Percentiles rank a stretch among this genome's conserved stretches.
These are phyloP conservation scores for Heliocybe sulcata DNA, from an alignment of 1,284 basidiomycete genomes.

Conservation along the genomic window DNA sequence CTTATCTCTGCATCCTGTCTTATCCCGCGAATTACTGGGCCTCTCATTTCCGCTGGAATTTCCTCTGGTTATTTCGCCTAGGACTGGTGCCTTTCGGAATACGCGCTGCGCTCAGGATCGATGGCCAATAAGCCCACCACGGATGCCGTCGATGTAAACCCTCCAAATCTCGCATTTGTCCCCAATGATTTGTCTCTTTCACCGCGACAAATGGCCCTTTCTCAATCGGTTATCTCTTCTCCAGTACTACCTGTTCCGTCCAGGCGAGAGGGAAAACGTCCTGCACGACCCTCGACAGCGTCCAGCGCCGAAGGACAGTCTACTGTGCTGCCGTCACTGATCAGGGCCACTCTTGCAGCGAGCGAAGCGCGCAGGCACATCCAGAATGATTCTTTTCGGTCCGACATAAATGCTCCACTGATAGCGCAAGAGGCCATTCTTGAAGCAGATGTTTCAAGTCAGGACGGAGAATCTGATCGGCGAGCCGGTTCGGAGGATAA, in stretches of 20 bases:
- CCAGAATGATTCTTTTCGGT: not conserved
- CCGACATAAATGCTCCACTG: not conserved
- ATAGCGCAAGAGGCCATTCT: not conserved
- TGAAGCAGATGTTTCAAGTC: not conserved
- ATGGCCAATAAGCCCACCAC: not conserved
- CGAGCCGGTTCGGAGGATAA: not conserved
- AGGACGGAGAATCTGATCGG: not conserved
- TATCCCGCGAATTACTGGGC: not conserved
- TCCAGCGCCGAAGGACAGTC: not conserved
- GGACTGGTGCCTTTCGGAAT: not conserved
- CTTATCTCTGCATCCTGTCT: not conserved
- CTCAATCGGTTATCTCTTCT: not conserved
- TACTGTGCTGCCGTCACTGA: not conserved
- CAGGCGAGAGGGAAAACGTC: not conserved
- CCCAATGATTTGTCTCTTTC: not conserved
- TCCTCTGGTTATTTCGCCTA: not conserved
- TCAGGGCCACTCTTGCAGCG: not conserved
- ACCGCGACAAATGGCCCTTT: not conserved
- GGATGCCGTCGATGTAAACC: not conserved
- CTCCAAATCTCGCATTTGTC: not conserved
- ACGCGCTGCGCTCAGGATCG: not conserved
- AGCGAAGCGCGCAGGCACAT: not conserved
- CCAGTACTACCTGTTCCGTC: not conserved
- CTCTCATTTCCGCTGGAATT: not conserved
- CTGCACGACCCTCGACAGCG: not conserved